These are phyloP conservation scores for Plectranthus barbatus DNA, from an alignment of 257 asterid genomes.

Conservation along the genomic window DNA sequence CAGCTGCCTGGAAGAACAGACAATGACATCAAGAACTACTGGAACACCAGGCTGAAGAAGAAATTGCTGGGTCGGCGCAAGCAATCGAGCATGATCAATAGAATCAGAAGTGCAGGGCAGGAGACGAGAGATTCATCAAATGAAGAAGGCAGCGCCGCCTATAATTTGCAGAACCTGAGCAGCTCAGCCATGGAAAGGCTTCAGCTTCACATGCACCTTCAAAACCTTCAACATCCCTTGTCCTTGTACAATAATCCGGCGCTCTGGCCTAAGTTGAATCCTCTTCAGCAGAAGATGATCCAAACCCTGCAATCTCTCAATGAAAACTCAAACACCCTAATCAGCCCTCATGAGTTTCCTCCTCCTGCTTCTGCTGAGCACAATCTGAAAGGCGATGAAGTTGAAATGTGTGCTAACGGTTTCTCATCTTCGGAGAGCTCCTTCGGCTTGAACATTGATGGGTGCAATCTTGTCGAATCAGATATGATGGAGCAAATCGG, in stretches of 20 bases:
- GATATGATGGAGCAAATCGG: slow-evolving; percentile 6
- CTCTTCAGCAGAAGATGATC: slow-evolving; percentile 26
- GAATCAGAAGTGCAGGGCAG: background rate
- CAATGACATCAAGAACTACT: slow-evolving; percentile 86
- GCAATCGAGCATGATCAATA: slow-evolving; percentile 32
- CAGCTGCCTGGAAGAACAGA: slow-evolving; percentile 95
- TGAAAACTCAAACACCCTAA: background rate
- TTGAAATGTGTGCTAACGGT: slow-evolving; percentile 3
- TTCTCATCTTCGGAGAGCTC: slow-evolving; percentile 23
- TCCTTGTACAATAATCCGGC: slow-evolving; percentile 48
- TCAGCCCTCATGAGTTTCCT: background rate
- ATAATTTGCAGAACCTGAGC: slow-evolving; percentile 46
- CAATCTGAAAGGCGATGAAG: slow-evolving; percentile 9
- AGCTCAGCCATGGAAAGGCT: slow-evolving; percentile 86
- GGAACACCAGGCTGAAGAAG: slow-evolving; percentile 86
- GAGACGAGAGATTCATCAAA: slow-evolving; percentile 3
- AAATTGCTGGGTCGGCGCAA: slow-evolving; percentile 73
- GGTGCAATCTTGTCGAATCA: background rate
- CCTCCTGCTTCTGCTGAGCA: slow-evolving; percentile 16
- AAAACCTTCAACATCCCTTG: slow-evolving; percentile 46
- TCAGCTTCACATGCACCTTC: slow-evolving; percentile 85
- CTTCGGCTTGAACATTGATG: background rate
- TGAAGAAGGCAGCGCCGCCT: slow-evolving; percentile 18
- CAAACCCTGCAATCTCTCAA: slow-evolving; percentile 38
- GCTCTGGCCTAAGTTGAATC: slow-evolving; percentile 35